Evolutionary conservation across 2,329 filamentous ascomycete species (phyloP).

Genomic region (Colletotrichum lini): DNA sequence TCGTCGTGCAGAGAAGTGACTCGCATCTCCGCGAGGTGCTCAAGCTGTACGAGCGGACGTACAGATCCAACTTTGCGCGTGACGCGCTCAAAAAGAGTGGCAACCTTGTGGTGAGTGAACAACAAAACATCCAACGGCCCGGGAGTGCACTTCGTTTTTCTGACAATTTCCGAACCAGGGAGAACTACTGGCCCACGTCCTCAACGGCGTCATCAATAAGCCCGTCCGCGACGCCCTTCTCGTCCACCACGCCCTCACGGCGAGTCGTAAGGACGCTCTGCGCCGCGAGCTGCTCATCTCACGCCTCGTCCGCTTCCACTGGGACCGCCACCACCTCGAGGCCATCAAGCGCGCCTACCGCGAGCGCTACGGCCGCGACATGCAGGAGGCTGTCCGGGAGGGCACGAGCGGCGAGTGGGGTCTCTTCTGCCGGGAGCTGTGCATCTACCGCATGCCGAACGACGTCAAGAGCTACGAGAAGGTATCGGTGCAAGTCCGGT

Average conservation of each 20-base stretch:
- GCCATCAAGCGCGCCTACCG: constrained; percentile 85
- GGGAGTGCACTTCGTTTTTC: no score
- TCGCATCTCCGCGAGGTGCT: constrained; percentile 86
- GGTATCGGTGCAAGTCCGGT: constrained; percentile 46
- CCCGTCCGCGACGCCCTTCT: constrained; percentile 94
- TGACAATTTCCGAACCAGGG: constrained; percentile 69
- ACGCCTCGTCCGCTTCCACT: constrained; percentile 89
- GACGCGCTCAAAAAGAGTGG: constrained; percentile 90
- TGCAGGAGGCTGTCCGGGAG: constrained; percentile 84
- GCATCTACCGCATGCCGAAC: constrained; percentile 72
- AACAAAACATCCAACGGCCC: no score
- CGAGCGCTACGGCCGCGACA: constrained; percentile 79
- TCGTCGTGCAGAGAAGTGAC: constrained; percentile 87
- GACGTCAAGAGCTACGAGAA: constrained; percentile 69
- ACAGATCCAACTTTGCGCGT: constrained; percentile 85
- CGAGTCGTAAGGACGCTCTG: constrained; percentile 78
- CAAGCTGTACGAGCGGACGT: constrained; percentile 80
- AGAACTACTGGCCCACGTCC: constrained; percentile 92
- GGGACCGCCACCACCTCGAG: constrained; percentile 88
- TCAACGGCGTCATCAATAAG: constrained; percentile 96
- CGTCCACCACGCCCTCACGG: constrained; percentile 88
- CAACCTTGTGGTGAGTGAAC: constrained; percentile 86
- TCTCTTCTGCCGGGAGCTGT: constrained; percentile 80
- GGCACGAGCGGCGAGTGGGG: constrained; percentile 84
- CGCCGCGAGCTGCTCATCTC: constrained; percentile 91